Percentiles rank a stretch among this genome's conserved stretches.
phyloP scores from a whole-genome alignment of 164 flowering plant species.

The Umbellularia californica region DNA sequence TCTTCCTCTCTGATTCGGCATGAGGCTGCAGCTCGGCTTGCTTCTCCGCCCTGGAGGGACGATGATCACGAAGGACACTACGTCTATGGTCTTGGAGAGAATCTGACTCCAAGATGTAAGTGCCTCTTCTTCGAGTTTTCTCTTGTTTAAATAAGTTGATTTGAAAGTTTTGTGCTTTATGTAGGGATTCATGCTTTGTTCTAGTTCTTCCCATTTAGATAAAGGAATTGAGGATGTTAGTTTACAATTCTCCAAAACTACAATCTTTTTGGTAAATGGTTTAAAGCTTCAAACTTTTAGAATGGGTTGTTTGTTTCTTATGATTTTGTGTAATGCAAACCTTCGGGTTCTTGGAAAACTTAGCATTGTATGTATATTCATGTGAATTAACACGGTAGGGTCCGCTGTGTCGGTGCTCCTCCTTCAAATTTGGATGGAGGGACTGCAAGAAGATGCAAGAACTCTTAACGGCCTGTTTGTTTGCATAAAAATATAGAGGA shows the following conservation, averaged over 20 bases:
- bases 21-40: conserved; percentile 23
- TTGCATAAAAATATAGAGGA: too few species aligned
- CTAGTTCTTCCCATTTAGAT: background rate
- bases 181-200: background rate
- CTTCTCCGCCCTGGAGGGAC: conserved; percentile 68
- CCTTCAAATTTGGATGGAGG: too few species aligned
- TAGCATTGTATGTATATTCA: too few species aligned
- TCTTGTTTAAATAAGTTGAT: background rate
- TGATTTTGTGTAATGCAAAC: too few species aligned
- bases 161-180: background rate
- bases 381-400: too few species aligned
- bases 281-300: background rate
- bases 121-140: background rate
- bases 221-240: background rate
- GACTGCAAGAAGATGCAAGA: too few species aligned
- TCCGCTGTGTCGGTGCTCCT: too few species aligned
- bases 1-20: conserved; percentile 12
- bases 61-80: conserved; percentile 89
- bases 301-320: too few species aligned
- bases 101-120: conserved; percentile 86
- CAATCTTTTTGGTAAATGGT: background rate
- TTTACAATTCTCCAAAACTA: too few species aligned
- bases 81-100: conserved; percentile 66
- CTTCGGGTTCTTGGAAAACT: too few species aligned
- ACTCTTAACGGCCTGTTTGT: too few species aligned